Percentiles rank a stretch among this genome's conserved stretches.
Evolutionary conservation across 495 filamentous ascomycete genomes (phyloP).

Genomic region (Thermothielavioides terrestris): DNA sequence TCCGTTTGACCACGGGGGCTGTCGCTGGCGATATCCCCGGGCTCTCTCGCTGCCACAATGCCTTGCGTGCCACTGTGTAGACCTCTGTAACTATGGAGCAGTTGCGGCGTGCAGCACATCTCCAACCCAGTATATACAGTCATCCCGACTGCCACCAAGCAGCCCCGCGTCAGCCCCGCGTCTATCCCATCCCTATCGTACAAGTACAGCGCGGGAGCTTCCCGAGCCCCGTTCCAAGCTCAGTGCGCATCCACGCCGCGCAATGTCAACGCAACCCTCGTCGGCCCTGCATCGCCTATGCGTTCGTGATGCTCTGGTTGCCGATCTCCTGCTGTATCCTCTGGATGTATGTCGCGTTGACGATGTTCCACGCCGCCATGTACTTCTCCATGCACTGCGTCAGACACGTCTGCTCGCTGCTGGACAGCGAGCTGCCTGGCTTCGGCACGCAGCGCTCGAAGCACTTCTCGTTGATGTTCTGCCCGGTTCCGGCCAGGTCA

Average conservation of each 20-base stretch:
- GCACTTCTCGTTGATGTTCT: conserved; percentile 98
- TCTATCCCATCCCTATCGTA: not conserved
- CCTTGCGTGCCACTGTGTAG: too few species aligned
- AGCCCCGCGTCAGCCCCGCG: too few species aligned
- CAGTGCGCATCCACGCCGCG: too few species aligned
- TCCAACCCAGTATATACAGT: not conserved
- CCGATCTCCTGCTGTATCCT: conserved; percentile 56
- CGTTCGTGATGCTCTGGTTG: conserved; percentile 10
- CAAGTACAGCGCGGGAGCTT: not conserved
- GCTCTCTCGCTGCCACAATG: not conserved
- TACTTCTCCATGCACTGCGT: conserved; percentile 96
- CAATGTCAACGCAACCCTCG: too few species aligned
- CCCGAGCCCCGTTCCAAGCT: not conserved
- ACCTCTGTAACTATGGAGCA: too few species aligned
- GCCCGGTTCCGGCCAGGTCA: too few species aligned
- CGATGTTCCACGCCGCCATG: conserved; percentile 83
- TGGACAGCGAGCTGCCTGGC: conserved; percentile 68
- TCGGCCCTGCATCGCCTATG: not conserved
- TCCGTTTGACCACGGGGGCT: not conserved
- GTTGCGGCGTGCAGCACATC: too few species aligned
- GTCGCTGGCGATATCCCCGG: not conserved
- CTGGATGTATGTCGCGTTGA: conserved; percentile 64
- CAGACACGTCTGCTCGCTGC: conserved; percentile 66
- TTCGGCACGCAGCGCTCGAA: conserved; percentile 87
- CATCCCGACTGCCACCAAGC: not conserved